Evolutionary conservation across 768 basidiomycete genomes (phyloP), one percentile per base, ranked within the genome.

Genomic region (Lentinula guzmanii): DNA sequence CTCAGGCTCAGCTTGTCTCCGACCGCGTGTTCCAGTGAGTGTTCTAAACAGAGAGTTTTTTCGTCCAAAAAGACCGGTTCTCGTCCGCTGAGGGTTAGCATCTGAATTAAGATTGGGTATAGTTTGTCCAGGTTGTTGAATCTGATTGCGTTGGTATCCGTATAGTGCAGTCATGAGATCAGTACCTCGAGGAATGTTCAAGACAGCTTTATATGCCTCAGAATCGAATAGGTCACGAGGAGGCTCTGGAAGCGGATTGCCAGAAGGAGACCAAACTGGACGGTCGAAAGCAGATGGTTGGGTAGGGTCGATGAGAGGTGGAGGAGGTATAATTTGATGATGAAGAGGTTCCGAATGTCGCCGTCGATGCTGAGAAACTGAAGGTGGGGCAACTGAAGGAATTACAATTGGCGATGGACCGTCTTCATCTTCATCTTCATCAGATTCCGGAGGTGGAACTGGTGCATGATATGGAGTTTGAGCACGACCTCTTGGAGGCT

Each of bases 231-330:
- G 59, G 67, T 90, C 83, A 34, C 72, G 72, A 0, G 90, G 90
- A 0, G 83, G 87, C 2, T 69, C 62, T 0, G 90, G 90, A 8
- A 91, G 82, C 4, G 87, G 88, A 67, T 91, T 88, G 16, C 1
- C 62, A 57, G 15, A 74, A 65, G 11, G 70, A 67, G 6, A 64
- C 16, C 35, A 18, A 4, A 57, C 33, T 10, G 72, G 67, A 5
- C 72, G 75, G 13, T 74, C 73, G 62, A 66, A 75, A 0, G 68
- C 72, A 16, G 65, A 61, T 3, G 68, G 63, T 54, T 61, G 64
- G 4, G 76, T 65, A 51, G 72, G 69, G 45, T 68, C 69, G 52
- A 75, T 65, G 2, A 76, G 75, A n/a, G 70, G 67, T 18, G 76
- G 61, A 45, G 75, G 69, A 24, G 67, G 66, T 11, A 68, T 65